phyloP scores from a whole-genome alignment of 2,329 filamentous ascomycete species.

The Nannizziopsis arthrosporioides region DNA sequence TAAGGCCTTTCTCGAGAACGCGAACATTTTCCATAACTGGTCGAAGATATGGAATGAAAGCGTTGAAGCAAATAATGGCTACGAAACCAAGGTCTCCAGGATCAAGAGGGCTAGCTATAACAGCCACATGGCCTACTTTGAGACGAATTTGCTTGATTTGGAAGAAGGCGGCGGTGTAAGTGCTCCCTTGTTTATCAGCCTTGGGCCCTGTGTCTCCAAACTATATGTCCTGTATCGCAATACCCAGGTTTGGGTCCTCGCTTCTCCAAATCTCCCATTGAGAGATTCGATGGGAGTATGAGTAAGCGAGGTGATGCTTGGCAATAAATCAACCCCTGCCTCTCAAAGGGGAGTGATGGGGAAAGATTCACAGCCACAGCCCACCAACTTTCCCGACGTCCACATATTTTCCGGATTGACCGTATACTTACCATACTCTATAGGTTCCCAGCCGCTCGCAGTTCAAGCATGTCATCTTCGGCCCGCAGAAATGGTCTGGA shows the following conservation, averaged over 20 bases:
- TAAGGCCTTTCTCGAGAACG: constrained; percentile 46
- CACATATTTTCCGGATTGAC: constrained; percentile 2
- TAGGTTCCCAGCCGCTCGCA: constrained; percentile 77
- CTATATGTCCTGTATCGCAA: not conserved
- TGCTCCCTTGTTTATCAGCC: constrained; percentile 19
- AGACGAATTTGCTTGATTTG: constrained; percentile 69
- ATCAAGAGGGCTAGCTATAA: constrained; percentile 65
- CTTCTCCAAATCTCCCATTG: too few relatives aligned
- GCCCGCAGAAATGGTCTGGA: constrained; percentile 64
- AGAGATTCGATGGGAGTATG: too few relatives aligned
- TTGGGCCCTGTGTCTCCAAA: not conserved
- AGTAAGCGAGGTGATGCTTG: too few relatives aligned
- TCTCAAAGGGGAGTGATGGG: too few relatives aligned
- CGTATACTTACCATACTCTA: constrained; percentile 8
- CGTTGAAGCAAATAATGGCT: constrained; percentile 59
- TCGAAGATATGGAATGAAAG: constrained; percentile 63
- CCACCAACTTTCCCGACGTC: not conserved
- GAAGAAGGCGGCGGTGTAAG: constrained; percentile 61
- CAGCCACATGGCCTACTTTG: constrained; percentile 64
- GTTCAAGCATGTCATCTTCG: constrained; percentile 88
- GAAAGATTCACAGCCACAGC: too few relatives aligned
- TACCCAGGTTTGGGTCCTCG: too few relatives aligned
- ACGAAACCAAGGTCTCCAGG: constrained; percentile 59
- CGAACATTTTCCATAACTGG: constrained; percentile 60
- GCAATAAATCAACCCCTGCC: too few relatives aligned